phyloP scores from a whole-genome alignment of 306 rosid species.

The Lithocarpus polystachyus region DNA sequence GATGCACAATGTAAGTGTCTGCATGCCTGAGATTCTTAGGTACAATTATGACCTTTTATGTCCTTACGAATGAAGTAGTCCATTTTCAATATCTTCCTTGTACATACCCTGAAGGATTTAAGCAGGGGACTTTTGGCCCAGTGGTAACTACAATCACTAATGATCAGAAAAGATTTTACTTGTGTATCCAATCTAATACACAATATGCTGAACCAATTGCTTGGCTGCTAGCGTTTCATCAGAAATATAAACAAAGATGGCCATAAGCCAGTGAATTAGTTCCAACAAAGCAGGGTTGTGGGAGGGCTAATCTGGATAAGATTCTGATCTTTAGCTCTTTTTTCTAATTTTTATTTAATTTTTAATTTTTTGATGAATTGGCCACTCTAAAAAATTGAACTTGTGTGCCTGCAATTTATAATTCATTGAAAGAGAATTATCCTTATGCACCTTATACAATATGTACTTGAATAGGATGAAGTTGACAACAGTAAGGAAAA shows the following conservation, averaged over 20 bases:
- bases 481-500: conserved; percentile 36
- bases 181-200: too few species aligned
- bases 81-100: too few species aligned
- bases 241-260: background rate
- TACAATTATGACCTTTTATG: background rate
- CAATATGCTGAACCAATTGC: too few species aligned
- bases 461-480: conserved; percentile 40
- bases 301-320: background rate
- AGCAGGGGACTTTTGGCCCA: too few species aligned
- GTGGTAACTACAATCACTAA: too few species aligned
- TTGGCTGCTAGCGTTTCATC: background rate
- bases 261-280: background rate
- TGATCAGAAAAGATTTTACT: too few species aligned
- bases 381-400: background rate
- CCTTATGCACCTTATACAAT: background rate
- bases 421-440: background rate
- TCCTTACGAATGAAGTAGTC: background rate
- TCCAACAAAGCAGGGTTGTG: background rate
- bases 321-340: background rate
- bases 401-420: background rate
- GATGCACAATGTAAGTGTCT: conserved; percentile 51
- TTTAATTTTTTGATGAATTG: background rate
- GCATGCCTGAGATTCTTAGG: conserved; percentile 2
- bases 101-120: too few species aligned
- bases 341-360: background rate